Evolutionary conservation across 2,329 filamentous ascomycete genomes (phyloP).

Genomic region (Aciculosporium take): DNA sequence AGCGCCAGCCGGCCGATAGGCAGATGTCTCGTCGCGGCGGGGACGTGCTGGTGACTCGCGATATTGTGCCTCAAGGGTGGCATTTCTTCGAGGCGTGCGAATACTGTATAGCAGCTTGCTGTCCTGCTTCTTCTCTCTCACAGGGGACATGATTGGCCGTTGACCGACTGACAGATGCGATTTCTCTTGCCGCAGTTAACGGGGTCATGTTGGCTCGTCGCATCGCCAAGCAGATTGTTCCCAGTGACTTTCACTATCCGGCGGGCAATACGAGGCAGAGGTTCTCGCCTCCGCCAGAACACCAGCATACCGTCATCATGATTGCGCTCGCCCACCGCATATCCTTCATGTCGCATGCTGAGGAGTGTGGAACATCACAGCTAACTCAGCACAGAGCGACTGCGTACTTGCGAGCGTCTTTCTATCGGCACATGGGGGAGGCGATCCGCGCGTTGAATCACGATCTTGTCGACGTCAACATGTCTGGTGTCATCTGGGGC

Average conservation of each 20-base stretch:
- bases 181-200: not conserved
- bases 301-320: conserved; percentile 1
- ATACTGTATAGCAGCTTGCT: not conserved
- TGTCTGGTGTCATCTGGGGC: not conserved
- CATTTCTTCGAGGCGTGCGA: conserved; percentile 1
- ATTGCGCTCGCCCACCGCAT: not conserved
- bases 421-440: conserved; percentile 1
- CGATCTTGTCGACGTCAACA: not conserved
- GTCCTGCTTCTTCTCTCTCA: too few relatives aligned
- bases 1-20: not conserved
- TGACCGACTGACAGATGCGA: not conserved
- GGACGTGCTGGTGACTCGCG: not conserved
- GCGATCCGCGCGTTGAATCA: not conserved
- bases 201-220: conserved; percentile 1
- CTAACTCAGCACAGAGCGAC: not conserved
- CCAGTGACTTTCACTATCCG: not conserved
- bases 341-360: not conserved
- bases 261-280: not conserved
- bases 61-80: conserved; percentile 1
- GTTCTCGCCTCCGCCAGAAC: conserved; percentile 1
- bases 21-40: not conserved
- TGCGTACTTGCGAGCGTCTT: not conserved
- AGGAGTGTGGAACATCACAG: not conserved
- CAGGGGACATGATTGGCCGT: not conserved
- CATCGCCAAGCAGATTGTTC: conserved; percentile 1